Evolutionary conservation across 2,329 filamentous ascomycete species (phyloP).

Genomic region (Sordariomycetes sp.): DNA sequence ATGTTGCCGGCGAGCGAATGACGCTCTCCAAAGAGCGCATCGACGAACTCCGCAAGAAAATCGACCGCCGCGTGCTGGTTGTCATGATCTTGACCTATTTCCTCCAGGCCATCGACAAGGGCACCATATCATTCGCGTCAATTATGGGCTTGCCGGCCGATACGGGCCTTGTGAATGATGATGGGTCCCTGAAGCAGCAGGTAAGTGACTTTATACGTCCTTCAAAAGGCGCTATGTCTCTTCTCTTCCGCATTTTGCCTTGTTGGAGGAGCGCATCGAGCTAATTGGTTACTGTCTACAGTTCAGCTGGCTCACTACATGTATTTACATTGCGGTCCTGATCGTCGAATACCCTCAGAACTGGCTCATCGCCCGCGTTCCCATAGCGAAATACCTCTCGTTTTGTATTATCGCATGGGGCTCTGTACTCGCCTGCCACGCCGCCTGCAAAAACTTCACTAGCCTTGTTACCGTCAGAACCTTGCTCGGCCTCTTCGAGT

Average conservation of each 20-base stretch:
- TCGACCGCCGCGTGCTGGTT: constrained; percentile 52
- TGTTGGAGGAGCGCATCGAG: not conserved
- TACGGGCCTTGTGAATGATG: constrained; percentile 25
- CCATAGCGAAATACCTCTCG: constrained; percentile 53
- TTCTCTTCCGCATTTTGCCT: not conserved
- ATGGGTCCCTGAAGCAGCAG: constrained; percentile 13
- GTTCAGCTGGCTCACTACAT: constrained; percentile 60
- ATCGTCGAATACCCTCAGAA: constrained; percentile 63
- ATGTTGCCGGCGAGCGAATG: constrained; percentile 42
- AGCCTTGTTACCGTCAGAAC: constrained; percentile 48
- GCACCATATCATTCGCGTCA: constrained; percentile 49
- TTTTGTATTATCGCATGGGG: constrained; percentile 55
- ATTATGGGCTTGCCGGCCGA: constrained; percentile 48
- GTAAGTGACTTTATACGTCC: constrained; percentile 2
- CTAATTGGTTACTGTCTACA: constrained; percentile 16
- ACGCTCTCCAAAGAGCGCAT: constrained; percentile 47
- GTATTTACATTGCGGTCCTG: constrained; percentile 60
- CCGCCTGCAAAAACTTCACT: constrained; percentile 45
- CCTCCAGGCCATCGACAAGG: constrained; percentile 56
- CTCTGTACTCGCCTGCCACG: constrained; percentile 42
- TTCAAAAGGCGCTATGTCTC: not conserved
- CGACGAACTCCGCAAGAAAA: constrained; percentile 45
- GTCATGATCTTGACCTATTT: constrained; percentile 61
- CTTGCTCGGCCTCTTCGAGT: constrained; percentile 58
- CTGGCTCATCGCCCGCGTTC: constrained; percentile 42